Percentiles rank a stretch among this genome's conserved stretches.
Evolutionary conservation across 257 asterid genomes (phyloP).

Genomic region (Galeopsis tetrahit): DNA sequence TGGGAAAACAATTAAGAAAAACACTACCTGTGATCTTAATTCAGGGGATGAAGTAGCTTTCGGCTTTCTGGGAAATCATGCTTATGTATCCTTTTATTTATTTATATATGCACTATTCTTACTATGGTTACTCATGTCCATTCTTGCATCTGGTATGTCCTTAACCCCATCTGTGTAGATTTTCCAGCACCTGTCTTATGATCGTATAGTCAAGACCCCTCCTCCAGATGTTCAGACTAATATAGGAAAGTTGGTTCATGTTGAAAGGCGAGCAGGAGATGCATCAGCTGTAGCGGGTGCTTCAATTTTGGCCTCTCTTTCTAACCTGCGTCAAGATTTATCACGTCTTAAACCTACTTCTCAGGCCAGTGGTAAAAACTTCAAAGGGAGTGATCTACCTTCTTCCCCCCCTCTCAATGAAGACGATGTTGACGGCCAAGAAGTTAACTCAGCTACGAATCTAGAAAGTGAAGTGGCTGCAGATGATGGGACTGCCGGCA

Average conservation of each 20-base stretch:
- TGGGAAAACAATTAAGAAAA: constrained; percentile 73
- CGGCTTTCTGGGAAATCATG: constrained; percentile 71
- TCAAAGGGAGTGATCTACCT: constrained; percentile 56
- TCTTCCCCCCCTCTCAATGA: constrained; percentile 64
- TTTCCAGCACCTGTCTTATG: constrained; percentile 70
- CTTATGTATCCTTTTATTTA: constrained; percentile 74
- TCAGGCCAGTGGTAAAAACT: constrained; percentile 58
- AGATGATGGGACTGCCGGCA: constrained; percentile 57
- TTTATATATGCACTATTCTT: constrained; percentile 22
- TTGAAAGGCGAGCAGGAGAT: constrained; percentile 79
- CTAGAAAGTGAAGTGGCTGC: constrained; percentile 54
- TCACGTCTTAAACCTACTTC: constrained; percentile 64
- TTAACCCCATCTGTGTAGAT: constrained; percentile 57
- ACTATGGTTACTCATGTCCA: constrained; percentile 20
- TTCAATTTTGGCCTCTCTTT: constrained; percentile 90
- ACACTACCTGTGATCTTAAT: constrained; percentile 52
- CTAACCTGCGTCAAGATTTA: constrained; percentile 62
- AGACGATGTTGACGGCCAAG: constrained; percentile 77
- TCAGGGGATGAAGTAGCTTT: constrained; percentile 93
- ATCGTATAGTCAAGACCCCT: constrained; percentile 62
- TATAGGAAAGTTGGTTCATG: constrained; percentile 57
- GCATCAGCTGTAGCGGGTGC: constrained; percentile 90
- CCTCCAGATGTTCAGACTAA: constrained; percentile 68
- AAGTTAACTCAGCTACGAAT: constrained; percentile 68
- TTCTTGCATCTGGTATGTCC: constrained; percentile 44